Evolutionary conservation across 2,329 filamentous ascomycete genomes (phyloP), one percentile per base, ranked within the genome.

Genomic region (Aspergillus oerlinghausenensis): DNA sequence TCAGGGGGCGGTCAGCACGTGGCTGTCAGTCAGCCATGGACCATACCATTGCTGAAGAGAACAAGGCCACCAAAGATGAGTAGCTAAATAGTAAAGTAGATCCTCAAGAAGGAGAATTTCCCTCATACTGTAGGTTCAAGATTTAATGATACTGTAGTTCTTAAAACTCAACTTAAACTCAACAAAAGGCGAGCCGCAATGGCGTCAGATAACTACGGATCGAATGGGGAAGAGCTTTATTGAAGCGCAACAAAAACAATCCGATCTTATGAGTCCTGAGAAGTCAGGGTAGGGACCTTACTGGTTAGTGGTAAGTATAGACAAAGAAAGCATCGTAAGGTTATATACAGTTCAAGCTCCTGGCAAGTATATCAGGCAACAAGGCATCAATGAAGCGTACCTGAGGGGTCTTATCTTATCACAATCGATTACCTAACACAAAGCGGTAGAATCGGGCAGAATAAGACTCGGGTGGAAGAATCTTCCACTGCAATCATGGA

Each of bases 1-100:
- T n/a, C 8, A 50, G 54, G 49, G 49, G 53, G 53, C 45, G 38
- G 53, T 40, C 4, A 21, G 54, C 54, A 55, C 54, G 54, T 55
- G 54, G 52, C 25, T 49, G 23, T 21, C 8, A 9, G 40, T n/a
- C n/a, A 3, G 40, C 40, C n/a, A 3, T 47, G 21, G 21, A 21
- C 23, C 23, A 23, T 25, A 9, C 21, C 21, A 23, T 11, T 35
- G 11, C 29, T 14, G 29, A 6, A 14, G 14, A 35, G 32, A 35
- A 35, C 32, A 35, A 4, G 14, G 32, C 14, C 14, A 17, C 14
- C 32, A 38, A 17, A 17, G 32, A 17, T 38, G 32, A 38, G 32
- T 7, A 38, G 32, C 32, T 35, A 35, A 4, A 17, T 3, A n/a
- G 14, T 38, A 17, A 7, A 7, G 14, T 7, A 7, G 6, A 17